Evolutionary conservation across 495 filamentous ascomycete species (phyloP), one percentile per base, ranked within the genome.

Genomic region (Talaromyces trachyspermus): DNA sequence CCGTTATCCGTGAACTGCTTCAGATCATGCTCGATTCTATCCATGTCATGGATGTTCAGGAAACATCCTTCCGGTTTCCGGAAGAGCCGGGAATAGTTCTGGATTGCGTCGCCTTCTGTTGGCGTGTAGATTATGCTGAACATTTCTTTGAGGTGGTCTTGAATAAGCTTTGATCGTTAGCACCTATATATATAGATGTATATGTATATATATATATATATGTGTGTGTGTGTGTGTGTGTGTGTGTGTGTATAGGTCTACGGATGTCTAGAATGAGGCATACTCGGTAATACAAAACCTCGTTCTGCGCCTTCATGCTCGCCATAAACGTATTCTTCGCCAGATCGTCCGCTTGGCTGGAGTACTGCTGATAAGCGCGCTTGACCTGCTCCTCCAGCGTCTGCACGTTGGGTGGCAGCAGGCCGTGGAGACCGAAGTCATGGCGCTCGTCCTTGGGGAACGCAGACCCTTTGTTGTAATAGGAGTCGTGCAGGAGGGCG

Each of bases 41-140:
- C 66, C 26, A 69, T 63, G 9, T 77, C 64, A 1, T 53, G 50
- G 11, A 79, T 72, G 33, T 72, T 75, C 54, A 79, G 48, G 49
- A 81, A 85, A 49, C 81, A 85, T 1, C 80, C 89, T 49, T 90
- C 83, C 1, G 89, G 88, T 48, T 72, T 72, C 32, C 89, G 67
- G 55, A 95, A 95, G 2, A 90, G 50, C 2, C 84, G 66, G 4
- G 88, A 94, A 59, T 85, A 95, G 55, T 89, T 85, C 61, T 85
- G 75, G 47, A 95, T 95, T 1, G 89, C 89, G n/a, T 94, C 88
- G 3, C 86, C 88, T 62, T 95, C 89, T 0, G 89, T 95, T 0
- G 89, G 89, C 0, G 89, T 95, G 58, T 95, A 95, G 24, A 95
- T 87, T 9, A 95, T 66, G 33, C 81, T 77, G 54, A 95, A 88